These are phyloP conservation scores for Guadua angustifolia DNA, from an alignment of 176 grass and related monocot genomes.

Conservation along the genomic window DNA sequence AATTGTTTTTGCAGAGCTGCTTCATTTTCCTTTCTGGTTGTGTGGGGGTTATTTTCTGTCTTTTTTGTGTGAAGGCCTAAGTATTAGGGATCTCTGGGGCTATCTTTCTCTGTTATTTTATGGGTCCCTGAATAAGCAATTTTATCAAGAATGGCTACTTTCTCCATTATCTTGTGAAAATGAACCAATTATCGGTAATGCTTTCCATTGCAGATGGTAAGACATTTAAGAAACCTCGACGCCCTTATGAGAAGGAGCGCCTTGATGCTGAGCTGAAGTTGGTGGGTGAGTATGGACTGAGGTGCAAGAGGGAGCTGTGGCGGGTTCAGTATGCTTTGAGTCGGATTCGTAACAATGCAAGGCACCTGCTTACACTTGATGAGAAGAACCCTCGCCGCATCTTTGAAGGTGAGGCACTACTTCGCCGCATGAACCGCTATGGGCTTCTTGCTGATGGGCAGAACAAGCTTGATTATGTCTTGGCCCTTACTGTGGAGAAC, in stretches of 20 bases:
- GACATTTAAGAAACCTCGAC: slow-evolving; percentile 47
- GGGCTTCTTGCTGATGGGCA: slow-evolving; percentile 49
- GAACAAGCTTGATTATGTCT: slow-evolving; percentile 61
- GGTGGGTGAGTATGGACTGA: slow-evolving; percentile 52
- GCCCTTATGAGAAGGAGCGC: slow-evolving; percentile 45
- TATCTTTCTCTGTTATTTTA: slow-evolving; percentile 1
- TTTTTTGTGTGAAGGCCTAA: background rate
- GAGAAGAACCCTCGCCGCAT: slow-evolving; percentile 52
- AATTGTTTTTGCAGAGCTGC: background rate
- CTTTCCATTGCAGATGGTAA: slow-evolving; percentile 40
- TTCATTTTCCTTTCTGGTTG: background rate
- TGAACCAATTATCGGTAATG: background rate
- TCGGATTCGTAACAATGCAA: slow-evolving; percentile 51
- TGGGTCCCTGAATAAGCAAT: background rate
- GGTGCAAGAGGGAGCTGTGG: slow-evolving; percentile 53
- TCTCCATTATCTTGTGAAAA: background rate
- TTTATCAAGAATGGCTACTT: background rate
- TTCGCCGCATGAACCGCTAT: slow-evolving; percentile 51
- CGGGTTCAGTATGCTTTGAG: slow-evolving; percentile 53
- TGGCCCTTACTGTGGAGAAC: slow-evolving; percentile 56
- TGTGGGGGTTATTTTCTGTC: background rate
- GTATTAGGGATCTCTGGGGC: background rate
- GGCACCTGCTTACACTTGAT: slow-evolving; percentile 52
- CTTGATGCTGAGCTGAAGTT: slow-evolving; percentile 51
- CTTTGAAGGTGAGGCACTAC: slow-evolving; percentile 55